A percentile compares a stretch with the other conserved stretches of the same genome.
Conservation (phyloP, 345 rosid species). For the Durio zibethinus region DNA sequence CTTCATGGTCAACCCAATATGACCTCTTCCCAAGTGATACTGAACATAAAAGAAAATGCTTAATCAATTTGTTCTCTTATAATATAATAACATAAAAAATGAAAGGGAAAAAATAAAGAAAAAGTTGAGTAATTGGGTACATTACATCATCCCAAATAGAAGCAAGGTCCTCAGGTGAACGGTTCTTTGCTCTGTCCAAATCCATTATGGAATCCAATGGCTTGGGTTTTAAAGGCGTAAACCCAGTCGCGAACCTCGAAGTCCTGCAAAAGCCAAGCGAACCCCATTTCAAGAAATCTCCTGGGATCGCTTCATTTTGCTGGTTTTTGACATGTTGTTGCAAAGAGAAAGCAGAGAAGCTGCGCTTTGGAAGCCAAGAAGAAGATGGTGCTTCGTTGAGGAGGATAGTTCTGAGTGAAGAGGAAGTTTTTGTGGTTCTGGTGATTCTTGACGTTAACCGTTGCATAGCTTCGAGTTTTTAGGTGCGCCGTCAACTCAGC, state of each 20-base stretch:
- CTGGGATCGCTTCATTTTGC: conserved; percentile 36
- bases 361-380: conserved; percentile 17
- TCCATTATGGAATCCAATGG: conserved; percentile 89
- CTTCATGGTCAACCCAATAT: conserved; percentile 70
- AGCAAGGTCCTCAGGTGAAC: conserved; percentile 75
- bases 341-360: conserved; percentile 27
- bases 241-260: conserved; percentile 79
- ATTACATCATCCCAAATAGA: conserved; percentile 85
- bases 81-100: background rate
- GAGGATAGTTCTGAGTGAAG: conserved; percentile 16
- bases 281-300: conserved; percentile 53
- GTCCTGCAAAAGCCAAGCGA: conserved; percentile 67
- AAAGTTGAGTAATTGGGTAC: background rate
- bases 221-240: conserved; percentile 74
- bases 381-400: background rate
- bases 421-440: background rate
- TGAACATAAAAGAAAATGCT: background rate
- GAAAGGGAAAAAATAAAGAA: background rate
- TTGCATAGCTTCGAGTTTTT: conserved; percentile 2
- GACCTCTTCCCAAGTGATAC: conserved; percentile 80
- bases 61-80: background rate
- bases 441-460: conserved; percentile 12
- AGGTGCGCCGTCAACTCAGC: background rate
- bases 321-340: conserved; percentile 17
- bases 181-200: conserved; percentile 55